Evolutionary conservation across 1,284 basidiomycete genomes (phyloP).

Genomic region (Sphaerobolus stellatus): DNA sequence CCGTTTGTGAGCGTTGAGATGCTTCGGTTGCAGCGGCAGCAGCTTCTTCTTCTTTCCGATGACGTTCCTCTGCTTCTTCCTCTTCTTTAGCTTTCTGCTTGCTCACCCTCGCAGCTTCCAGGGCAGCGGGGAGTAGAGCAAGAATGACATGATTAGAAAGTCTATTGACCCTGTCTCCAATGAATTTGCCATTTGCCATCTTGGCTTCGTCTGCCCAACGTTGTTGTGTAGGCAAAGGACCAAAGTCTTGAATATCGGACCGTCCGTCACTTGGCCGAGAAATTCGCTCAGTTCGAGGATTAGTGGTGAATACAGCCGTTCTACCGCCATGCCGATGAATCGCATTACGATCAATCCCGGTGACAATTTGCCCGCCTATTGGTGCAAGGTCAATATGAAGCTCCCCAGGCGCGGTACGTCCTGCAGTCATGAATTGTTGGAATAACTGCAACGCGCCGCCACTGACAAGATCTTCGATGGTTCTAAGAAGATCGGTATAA

Average conservation of each 20-base stretch:
- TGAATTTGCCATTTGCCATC: constrained; percentile 74
- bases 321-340: constrained; percentile 52
- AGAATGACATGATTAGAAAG: constrained; percentile 75
- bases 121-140: constrained; percentile 79
- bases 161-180: constrained; percentile 64
- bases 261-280: no score
- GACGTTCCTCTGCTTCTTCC: constrained; percentile 34
- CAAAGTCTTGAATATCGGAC: constrained; percentile 58
- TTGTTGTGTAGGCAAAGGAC: constrained; percentile 80
- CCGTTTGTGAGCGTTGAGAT: constrained; percentile 19
- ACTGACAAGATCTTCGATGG: constrained; percentile 81
- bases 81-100: constrained; percentile 39
- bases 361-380: constrained; percentile 36
- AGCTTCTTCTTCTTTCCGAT: constrained; percentile 19
- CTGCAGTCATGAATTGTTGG: constrained; percentile 71
- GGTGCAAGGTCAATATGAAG: constrained; percentile 64
- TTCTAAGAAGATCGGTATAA: constrained; percentile 67
- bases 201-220: constrained; percentile 91
- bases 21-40: constrained; percentile 18
- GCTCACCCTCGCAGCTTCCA: constrained; percentile 50
- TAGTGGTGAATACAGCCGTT: constrained; percentile 42
- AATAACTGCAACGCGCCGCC: constrained; percentile 81
- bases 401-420: constrained; percentile 52
- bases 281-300: constrained; percentile 50
- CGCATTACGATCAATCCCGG: constrained; percentile 24